Conservation (phyloP, 1,284 basidiomycete genomes). For the Ceratorhiza oryzae-sativae region DNA sequence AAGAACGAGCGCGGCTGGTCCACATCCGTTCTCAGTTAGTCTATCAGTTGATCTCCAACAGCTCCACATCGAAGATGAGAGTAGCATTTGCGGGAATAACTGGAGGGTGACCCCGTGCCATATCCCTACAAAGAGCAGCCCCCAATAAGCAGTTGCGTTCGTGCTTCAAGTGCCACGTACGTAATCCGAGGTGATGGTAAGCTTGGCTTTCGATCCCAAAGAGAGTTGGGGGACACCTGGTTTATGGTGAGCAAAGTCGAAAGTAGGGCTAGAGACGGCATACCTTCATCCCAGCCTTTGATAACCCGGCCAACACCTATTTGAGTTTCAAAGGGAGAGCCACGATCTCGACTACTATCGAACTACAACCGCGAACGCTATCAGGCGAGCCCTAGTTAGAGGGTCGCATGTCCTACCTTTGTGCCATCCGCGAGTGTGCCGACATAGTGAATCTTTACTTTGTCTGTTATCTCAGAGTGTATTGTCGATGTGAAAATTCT, state of each 20-base stretch:
- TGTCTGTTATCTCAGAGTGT: constrained; percentile 52
- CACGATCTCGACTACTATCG: constrained; percentile 52
- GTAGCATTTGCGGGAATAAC: constrained; percentile 46
- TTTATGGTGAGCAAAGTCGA: background rate
- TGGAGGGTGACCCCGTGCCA: constrained; percentile 41
- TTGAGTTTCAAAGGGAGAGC: constrained; percentile 69
- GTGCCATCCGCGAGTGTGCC: constrained; percentile 68
- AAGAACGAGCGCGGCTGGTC: no score
- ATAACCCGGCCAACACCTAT: constrained; percentile 86
- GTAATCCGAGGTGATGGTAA: constrained; percentile 72
- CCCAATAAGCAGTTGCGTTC: background rate
- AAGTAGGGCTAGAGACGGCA: constrained; percentile 46
- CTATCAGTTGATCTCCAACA: constrained; percentile 42
- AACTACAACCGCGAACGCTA: no score
- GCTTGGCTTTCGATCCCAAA: constrained; percentile 74
- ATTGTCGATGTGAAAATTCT: no score
- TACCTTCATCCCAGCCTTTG: constrained; percentile 91
- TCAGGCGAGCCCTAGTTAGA: no score
- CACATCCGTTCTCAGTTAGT: no score
- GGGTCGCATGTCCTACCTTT: constrained; percentile 45
- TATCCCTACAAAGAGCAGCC: constrained; percentile 40
- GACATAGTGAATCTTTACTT: constrained; percentile 73
- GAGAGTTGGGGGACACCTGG: constrained; percentile 78
- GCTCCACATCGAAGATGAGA: constrained; percentile 46
- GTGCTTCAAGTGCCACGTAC: constrained; percentile 55